Evolutionary conservation across 495 filamentous ascomycete genomes (phyloP).

Genomic region (Tuber magnatum): DNA sequence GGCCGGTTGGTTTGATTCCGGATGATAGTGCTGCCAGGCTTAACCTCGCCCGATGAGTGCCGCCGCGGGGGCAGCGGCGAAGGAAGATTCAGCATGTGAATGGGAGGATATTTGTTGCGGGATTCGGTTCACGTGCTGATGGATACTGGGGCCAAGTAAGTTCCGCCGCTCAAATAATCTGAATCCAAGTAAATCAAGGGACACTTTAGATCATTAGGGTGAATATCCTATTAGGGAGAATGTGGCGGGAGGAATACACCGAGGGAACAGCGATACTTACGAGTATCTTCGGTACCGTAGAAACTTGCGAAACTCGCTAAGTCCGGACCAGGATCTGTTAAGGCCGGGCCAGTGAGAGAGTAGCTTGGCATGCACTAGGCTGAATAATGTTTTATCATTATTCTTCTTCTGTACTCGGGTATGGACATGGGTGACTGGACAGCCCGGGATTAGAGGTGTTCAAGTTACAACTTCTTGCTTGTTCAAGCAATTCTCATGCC

Average conservation of each 20-base stretch:
- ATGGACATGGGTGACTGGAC: too few relatives aligned
- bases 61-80: not conserved
- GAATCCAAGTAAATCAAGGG: slow-evolving; percentile 10
- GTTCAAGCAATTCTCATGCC: too few relatives aligned
- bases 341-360: too few relatives aligned
- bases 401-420: too few relatives aligned
- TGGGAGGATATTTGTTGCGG: slow-evolving; percentile 50
- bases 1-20: not conserved
- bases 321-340: too few relatives aligned
- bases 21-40: not conserved
- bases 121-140: slow-evolving; percentile 82
- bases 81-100: not conserved
- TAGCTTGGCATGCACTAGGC: too few relatives aligned
- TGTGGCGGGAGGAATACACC: slow-evolving; percentile 59
- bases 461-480: too few relatives aligned
- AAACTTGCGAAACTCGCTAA: too few relatives aligned
- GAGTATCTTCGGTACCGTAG: slow-evolving; percentile 64
- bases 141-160: slow-evolving; percentile 77
- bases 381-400: too few relatives aligned
- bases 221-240: slow-evolving; percentile 57
- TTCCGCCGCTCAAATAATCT: slow-evolving; percentile 5
- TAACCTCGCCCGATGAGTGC: not conserved
- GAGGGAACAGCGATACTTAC: slow-evolving; percentile 48
- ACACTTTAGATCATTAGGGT: slow-evolving; percentile 67
- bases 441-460: too few relatives aligned